Base-by-base conservation (phyloP, 202 grass and related monocot genomes). In the Eragrostis tef region DNA sequence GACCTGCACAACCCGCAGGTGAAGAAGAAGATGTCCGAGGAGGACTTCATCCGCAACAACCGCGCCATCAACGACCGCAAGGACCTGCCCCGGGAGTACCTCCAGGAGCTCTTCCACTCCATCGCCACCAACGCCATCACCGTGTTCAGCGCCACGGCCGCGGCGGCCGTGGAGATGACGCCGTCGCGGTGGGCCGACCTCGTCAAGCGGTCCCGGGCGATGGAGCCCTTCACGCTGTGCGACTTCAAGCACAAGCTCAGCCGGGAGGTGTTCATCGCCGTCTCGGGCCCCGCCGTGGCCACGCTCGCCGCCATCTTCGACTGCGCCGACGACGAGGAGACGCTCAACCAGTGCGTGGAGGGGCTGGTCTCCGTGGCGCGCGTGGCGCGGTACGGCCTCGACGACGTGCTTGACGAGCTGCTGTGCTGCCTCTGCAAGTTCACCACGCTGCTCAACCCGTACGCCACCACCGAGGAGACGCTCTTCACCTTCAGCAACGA, bases 11-110 rank as follows among this genome's bases (percentile, higher is more conserved):
- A 98, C 73, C 92, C 92, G 13, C 95, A 94, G 79, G 95, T 98
- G 15, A 98, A 93, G 91, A 98, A 94, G 87, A 98, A 94, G 81
- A 98, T 98, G 95, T 81, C 95, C 0, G 90, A 93, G 82, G 95
- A 98, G 47, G 95, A 98, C 41, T 98, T 98, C 86, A 94, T 98
- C 77, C 86, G 90, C 41, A 98, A 98, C 88, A 98, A 98, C 84
- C 90, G 90, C 70, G 76, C 73, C 58, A 91, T 94, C 64, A 94
- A 98, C 34, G 78, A 90, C 13, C 88, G 89, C 11, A 86, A 78
- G 86, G 90, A 98, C 82, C 91, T 98, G 4, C 95, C 95, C 0
- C 52, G 90, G 64, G 92, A 98, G 67, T 98, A 94, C 85, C 74
- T 98, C 10, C 91, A 88, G 1, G 92, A 98, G 82, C 90, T 98